phyloP scores from a whole-genome alignment of 208 protist species.

The Acanthamoeba triangularis region DNA sequence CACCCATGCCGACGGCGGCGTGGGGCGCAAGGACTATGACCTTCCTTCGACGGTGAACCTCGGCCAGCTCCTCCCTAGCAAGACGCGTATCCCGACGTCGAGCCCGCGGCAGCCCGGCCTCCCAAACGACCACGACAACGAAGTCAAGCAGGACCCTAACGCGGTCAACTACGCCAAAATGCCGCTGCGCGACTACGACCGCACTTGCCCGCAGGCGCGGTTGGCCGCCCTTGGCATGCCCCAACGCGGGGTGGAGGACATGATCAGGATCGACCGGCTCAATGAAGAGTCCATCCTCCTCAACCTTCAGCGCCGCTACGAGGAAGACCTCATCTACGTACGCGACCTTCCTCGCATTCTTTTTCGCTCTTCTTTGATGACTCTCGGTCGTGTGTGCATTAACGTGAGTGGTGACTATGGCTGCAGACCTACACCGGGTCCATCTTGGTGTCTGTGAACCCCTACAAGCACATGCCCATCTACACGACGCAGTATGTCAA shows the following conservation, averaged over 20 bases:
- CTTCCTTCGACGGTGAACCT: slow-evolving; percentile 47
- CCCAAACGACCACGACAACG: neutral
- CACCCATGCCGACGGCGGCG: too few relatives aligned
- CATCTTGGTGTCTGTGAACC: slow-evolving; percentile 62
- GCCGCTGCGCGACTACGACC: neutral
- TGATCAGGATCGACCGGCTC: slow-evolving; percentile 78
- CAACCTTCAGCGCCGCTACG: slow-evolving; percentile 81
- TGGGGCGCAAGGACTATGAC: neutral
- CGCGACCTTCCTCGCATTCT: neutral
- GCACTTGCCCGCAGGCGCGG: neutral
- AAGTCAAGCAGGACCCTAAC: neutral
- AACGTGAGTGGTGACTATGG: too few relatives aligned
- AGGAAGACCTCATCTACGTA: slow-evolving; percentile 83
- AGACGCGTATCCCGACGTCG: slow-evolving; percentile 68
- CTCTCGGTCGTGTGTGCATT: too few relatives aligned
- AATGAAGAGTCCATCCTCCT: slow-evolving; percentile 78
- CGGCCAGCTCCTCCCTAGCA: slow-evolving; percentile 79
- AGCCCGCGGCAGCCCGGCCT: slow-evolving; percentile 72
- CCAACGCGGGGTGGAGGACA: slow-evolving; percentile 80
- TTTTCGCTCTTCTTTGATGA: too few relatives aligned
- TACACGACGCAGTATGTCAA: slow-evolving; percentile 84
- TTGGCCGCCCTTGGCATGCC: neutral
- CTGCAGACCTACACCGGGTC: slow-evolving; percentile 82
- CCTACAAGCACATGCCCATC: slow-evolving; percentile 80
- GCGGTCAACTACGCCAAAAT: neutral